Evolutionary conservation across 2,329 filamentous ascomycete genomes (phyloP).

Genomic region (Arthrobotrys entomopaga): DNA sequence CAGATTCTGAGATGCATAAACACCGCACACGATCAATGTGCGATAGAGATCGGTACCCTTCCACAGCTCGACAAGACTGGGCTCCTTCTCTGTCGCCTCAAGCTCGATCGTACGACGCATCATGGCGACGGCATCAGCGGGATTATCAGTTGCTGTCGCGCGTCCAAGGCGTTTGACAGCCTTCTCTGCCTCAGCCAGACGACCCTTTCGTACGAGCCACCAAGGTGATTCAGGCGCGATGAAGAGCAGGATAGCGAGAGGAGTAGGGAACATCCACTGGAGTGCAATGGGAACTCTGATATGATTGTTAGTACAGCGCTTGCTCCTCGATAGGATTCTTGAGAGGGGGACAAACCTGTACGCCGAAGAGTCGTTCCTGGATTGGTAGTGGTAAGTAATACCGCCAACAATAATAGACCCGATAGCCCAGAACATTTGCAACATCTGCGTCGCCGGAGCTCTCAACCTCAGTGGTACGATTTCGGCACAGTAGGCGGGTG

Average conservation of each 20-base stretch:
- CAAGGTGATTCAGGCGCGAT: conserved; percentile 63
- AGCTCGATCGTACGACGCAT: conserved; percentile 89
- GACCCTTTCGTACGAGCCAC: conserved; percentile 62
- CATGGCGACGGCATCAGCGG: conserved; percentile 69
- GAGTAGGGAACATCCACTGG: conserved; percentile 81
- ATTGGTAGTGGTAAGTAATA: conserved; percentile 74
- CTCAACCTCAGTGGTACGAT: conserved; percentile 70
- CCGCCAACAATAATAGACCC: conserved; percentile 78
- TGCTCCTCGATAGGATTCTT: conserved; percentile 55
- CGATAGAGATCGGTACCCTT: conserved; percentile 77
- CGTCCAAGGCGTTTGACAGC: conserved; percentile 63
- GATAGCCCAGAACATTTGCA: conserved; percentile 70
- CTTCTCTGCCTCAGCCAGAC: conserved; percentile 61
- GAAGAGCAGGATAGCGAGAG: conserved; percentile 72
- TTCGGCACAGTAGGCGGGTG: conserved; percentile 74
- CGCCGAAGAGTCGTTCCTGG: conserved; percentile 73
- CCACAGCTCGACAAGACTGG: conserved; percentile 85
- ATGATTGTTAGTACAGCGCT: conserved; percentile 61
- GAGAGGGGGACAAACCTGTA: conserved; percentile 65
- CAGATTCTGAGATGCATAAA: conserved; percentile 64
- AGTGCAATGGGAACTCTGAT: conserved; percentile 74
- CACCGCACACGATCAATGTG: conserved; percentile 74
- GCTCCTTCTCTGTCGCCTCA: conserved; percentile 78
- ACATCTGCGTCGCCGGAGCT: conserved; percentile 69
- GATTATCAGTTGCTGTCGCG: conserved; percentile 65